Base-by-base conservation (phyloP, 1,139 yeast species). In the Suhomyces bokatorum region DNA sequence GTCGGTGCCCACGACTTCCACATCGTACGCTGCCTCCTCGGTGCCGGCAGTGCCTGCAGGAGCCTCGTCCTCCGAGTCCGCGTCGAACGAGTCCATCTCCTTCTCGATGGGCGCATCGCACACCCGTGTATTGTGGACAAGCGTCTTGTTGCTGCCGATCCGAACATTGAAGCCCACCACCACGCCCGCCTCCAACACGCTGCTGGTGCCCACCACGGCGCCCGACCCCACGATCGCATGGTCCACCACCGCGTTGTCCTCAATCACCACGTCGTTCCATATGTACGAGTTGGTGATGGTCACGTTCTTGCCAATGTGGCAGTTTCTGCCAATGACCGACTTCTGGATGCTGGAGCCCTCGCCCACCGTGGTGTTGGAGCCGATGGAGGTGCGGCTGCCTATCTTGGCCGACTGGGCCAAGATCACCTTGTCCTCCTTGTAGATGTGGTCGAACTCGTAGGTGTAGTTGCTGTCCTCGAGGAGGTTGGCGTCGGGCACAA, bases 341-440 rank as follows among this genome's bases (percentile, higher is more conserved):
- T 81, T 79, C 45, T 73, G 73, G 40, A 90, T 74, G 4, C 59
- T 55, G 3, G 85, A 62, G 5, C 77, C 75, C 43, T 81, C 82
- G 32, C 84, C 85, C 52, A 93, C 83, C 36, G 73, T 75, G 0
- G 97, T 76, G 44, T 80, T 77, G 7, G 82, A 69, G 1, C 97
- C 97, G 52, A 95, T 86, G 6, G 87, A 85, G 4, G 91, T 85
- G 54, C 87, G 76, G 41, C 83, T 78, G 16, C 85, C 86, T 49
- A 89, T 79, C 53, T 81, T 82, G 68, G 97, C 89, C n/a, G 95
- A 85, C 62, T 91, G 97, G 0, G 97, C 96, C 55, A 95, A 74
- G 12, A 90, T 81, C 17, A 93, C 93, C 52, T 85, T 84, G 39
- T 79, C 78, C 53, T 86, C 95, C 65, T 89, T 90, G 67, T 95